Evolutionary conservation across 176 grass and related monocot species (phyloP).

Genomic region (Triticum turgidum): DNA sequence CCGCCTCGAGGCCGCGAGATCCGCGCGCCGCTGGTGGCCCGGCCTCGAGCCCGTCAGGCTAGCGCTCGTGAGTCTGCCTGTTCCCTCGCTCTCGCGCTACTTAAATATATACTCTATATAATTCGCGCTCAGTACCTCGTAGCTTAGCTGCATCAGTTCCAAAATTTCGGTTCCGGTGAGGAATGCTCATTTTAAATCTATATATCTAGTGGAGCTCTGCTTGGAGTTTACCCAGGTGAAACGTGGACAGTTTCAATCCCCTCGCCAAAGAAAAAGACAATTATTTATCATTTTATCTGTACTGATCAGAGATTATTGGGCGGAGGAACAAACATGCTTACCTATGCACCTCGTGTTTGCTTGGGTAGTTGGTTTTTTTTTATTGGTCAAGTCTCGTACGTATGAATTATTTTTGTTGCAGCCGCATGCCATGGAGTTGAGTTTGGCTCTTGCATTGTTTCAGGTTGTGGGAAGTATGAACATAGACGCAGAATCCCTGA

Average conservation of each 20-base stretch:
- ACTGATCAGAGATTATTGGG: conserved; percentile 21
- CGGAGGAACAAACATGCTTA: conserved; percentile 42
- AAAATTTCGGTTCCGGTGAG: neutral
- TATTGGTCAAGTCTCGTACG: conserved; percentile 12
- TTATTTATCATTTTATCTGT: conserved; percentile 8
- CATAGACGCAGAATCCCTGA: conserved; percentile 61
- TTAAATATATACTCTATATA: conserved; percentile 15
- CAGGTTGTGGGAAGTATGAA: conserved; percentile 66
- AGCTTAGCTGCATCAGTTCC: conserved; percentile 12
- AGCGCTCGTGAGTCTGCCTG: conserved; percentile 41
- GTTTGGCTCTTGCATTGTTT: conserved; percentile 36
- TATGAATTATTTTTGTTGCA: conserved; percentile 5
- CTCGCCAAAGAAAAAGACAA: neutral
- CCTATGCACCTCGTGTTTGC: conserved; percentile 18
- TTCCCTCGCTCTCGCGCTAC: neutral
- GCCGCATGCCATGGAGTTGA: conserved; percentile 28
- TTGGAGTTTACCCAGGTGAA: conserved; percentile 18
- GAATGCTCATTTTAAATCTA: neutral
- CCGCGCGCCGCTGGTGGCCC: conserved; percentile 47
- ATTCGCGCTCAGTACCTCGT: neutral
- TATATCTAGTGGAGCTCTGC: neutral
- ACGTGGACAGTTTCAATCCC: neutral
- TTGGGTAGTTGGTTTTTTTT: conserved; percentile 29
- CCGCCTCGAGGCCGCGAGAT: conserved; percentile 53
- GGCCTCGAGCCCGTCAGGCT: conserved; percentile 42